Base-by-base conservation (phyloP, 805 yeast genomes). In the Kluyveromyces dobzhanskii region DNA sequence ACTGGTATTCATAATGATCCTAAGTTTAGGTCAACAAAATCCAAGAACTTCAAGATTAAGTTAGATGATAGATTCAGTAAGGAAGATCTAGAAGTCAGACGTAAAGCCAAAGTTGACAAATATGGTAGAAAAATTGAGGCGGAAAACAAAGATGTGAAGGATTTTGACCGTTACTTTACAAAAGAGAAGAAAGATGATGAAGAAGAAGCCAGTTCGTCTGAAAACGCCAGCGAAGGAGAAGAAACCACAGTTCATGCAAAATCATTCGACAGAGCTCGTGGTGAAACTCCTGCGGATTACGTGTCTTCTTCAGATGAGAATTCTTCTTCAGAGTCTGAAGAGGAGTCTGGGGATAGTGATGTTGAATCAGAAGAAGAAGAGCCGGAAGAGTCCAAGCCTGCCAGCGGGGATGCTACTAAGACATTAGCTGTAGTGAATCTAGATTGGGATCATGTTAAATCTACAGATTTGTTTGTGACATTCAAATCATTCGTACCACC, bases 391-490 rank as follows among this genome's bases (percentile, higher is more conserved):
- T 66, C 65, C 8, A 71, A 75, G 38, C 83, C 92, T n/a, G 87
- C 84, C 35, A 80, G 78, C 37, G 94, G 95, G 33, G 96, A 90
- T 2, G 94, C 95, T 23, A 70, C 94, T 1, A 66, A 65, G 25
- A 67, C 84, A 4, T 69, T 92, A 53, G 98, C 98, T 0, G 95
- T 81, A 1, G 97, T 92, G 23, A 92, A 92, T 54, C 68, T 92
- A 73, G 98, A 92, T 57, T 92, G 98, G 98, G 98, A 92, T 51
- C 84, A 92, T 54, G 71, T 92, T n/a, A 73, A 76, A 33, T 83
- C 97, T 0, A 75, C 76, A 3, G 97, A 92, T 57, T 65, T 90
- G 46, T 75, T 85, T 81, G 94, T 94, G 4, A 81, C 97, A 0
- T 86, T 90, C 51, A 65, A 78, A 6, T 77, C 94, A 40, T 92